Evolutionary conservation across 768 basidiomycete genomes (phyloP), one percentile per base, ranked within the genome.

Genomic region (Amanita thiersii): DNA sequence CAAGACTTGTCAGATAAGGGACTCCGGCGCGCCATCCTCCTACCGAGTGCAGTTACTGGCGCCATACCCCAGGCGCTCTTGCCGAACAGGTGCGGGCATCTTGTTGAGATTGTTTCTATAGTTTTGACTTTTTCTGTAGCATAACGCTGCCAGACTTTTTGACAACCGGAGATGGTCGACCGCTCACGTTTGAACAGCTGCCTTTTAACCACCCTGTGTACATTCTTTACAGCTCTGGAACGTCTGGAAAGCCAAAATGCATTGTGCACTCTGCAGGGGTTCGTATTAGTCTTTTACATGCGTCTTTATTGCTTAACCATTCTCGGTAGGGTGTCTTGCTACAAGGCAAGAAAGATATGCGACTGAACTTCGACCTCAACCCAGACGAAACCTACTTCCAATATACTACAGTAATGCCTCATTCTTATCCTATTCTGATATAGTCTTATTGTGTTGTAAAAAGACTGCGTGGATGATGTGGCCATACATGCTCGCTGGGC

Each of bases 221-320:
- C 59, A 87, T 93, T 45, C 53, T 91, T 9, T 92, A 89, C 57
- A 87, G 83, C 28, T 88, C 85, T 11, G 90, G 90, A 11, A 92
- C 90, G 0, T 86, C 84, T 2, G 89, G 90, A 15, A 77, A 81
- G 36, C 86, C 86, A 0, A 89, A 90, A 58, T 87, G 86, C 43
- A 89, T 89, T 37, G 77, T 88, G 1, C 87, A 90, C 58, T 69
- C 71, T 31, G 80, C 73, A 6, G 87, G 87, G 2, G 82, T 85
- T 56, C 54, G 77, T 33, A 9, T 3, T 24, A 19, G 25, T 4
- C n/a, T 23, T 15, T 35, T 35, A 9, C 8, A 26, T 8, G 28
- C n/a, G 11, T 12, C 7, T 24, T 10, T 9, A 11, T 6, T 12
- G 9, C 28, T 10, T 10, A 15, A 12, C 28, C 17, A 26, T 10